Evolutionary conservation across 805 yeast genomes (phyloP).

Genomic region (Pichia deserticola): DNA sequence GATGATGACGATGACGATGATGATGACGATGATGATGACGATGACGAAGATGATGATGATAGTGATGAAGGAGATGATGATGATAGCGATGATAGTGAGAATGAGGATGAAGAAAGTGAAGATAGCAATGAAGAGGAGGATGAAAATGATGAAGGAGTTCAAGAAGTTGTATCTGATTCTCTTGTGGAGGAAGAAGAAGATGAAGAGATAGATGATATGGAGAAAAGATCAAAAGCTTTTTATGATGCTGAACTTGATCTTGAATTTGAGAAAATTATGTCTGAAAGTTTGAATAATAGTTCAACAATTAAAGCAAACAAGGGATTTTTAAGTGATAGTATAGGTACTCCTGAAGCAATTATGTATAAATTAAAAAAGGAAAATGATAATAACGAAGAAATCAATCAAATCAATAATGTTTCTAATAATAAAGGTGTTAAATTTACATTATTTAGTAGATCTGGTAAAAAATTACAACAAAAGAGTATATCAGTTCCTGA

Average conservation of each 20-base stretch:
- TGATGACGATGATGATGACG: slow-evolving; percentile 14
- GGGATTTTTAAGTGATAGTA: slow-evolving; percentile 14
- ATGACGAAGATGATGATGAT: slow-evolving; percentile 14
- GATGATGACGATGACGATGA: slow-evolving; percentile 22
- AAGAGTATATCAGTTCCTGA: slow-evolving; percentile 45
- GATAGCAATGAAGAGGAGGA: slow-evolving; percentile 23
- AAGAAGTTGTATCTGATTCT: slow-evolving; percentile 14
- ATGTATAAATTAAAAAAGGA: slow-evolving; percentile 13
- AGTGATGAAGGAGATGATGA: slow-evolving; percentile 17
- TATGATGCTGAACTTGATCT: slow-evolving; percentile 36
- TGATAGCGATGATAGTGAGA: slow-evolving; percentile 15
- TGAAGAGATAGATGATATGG: slow-evolving; percentile 18
- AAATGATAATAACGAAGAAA: background rate
- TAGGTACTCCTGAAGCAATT: slow-evolving; percentile 29
- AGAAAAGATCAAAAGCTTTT: slow-evolving; percentile 11
- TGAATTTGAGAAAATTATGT: slow-evolving; percentile 41
- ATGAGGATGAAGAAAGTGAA: slow-evolving; percentile 12
- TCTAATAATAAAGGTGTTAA: background rate
- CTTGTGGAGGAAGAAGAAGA: slow-evolving; percentile 11
- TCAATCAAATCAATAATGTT: too few relatives aligned
- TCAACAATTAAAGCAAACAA: slow-evolving; percentile 15
- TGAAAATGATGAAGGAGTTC: slow-evolving; percentile 20
- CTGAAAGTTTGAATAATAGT: slow-evolving; percentile 23
- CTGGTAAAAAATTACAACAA: slow-evolving; percentile 40
- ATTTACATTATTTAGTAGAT: slow-evolving; percentile 50